These are phyloP conservation scores for Globomyces pollinis-pini DNA, from an alignment of 192 early-diverging fungal genomes.

Conservation along the genomic window DNA sequence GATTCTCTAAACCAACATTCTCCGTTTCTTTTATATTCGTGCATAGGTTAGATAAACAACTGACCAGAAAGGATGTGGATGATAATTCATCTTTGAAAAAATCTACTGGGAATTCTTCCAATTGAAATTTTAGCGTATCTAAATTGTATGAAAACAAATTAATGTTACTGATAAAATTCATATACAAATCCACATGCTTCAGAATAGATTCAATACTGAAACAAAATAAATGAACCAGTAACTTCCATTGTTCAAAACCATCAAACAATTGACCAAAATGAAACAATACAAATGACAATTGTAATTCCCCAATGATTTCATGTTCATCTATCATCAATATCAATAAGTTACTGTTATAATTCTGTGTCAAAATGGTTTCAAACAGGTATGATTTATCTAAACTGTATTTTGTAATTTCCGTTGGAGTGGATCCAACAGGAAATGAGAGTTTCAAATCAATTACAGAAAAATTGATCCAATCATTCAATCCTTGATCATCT, in stretches of 20 bases:
- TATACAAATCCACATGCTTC: not conserved
- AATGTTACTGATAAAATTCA: constrained; percentile 2
- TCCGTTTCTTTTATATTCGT: not conserved
- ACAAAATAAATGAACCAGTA: constrained; percentile 62
- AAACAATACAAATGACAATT: constrained; percentile 72
- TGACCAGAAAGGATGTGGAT: constrained; percentile 57
- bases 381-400: constrained; percentile 87
- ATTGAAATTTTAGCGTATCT: constrained; percentile 50
- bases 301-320: constrained; percentile 68
- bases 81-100: constrained; percentile 63
- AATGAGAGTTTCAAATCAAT: constrained; percentile 81
- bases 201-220: constrained; percentile 53
- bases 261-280: constrained; percentile 75
- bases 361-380: constrained; percentile 32
- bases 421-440: constrained; percentile 56
- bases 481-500: constrained; percentile 1
- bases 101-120: constrained; percentile 62
- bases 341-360: not conserved
- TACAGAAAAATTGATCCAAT: constrained; percentile 50
- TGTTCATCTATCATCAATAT: not conserved
- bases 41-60: too few relatives aligned
- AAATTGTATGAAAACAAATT: not conserved
- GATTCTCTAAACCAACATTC: not conserved
- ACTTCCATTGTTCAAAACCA: constrained; percentile 84
- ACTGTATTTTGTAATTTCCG: constrained; percentile 68